Base-by-base conservation (phyloP, 106 monocot genomes). In the Dioscorea zingiberensis region DNA sequence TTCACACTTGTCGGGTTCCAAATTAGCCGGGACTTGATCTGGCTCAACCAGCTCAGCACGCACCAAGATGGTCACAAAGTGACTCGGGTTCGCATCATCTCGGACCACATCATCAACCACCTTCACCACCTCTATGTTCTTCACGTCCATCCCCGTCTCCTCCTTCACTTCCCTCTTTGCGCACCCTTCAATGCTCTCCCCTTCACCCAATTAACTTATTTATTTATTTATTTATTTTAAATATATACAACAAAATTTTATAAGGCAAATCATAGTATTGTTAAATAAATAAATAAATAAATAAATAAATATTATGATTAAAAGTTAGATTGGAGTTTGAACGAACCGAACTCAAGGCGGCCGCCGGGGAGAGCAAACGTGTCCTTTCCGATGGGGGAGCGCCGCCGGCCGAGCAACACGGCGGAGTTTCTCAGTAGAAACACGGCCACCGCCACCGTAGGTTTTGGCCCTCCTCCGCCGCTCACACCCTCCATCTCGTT, bases 81-180 rank as follows among this genome's bases (percentile, higher is more conserved):
- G 86, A 27, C 30, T 38, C 6, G 86, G 78, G 8, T 38, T 38
- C 38, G 38, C 9, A 38, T 10, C 38, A 38, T 38, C 38, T 38
- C 21, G 45, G 7, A 46, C 38, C 48, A 87, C 47, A 58, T 44
- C 55, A 71, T 80, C 79, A 27, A 73, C 58, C 11, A 87, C 76
- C 29, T 79, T 73, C 44, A 83, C 54, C 14, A 70, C 47, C 59
- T 80, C 76, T 14, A 83, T 22, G n/a, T 63, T 59, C 56, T 49
- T 44, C 17, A 87, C 64, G 55, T 87, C 82, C 59, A 87, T 21
- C 13, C 78, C 82, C 3, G 86, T 83, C 70, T 83, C 86, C 73
- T 87, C 82, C 67, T 76, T 87, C 62, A 79, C 75, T 55, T 87
- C 86, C 63, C 86, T 68, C 27, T 48, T 54, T 10, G 74, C 86